Percentiles rank a stretch among this genome's conserved stretches.
Conservation (phyloP, 305 asterid genomes). For the Fraxinus baroniana region DNA sequence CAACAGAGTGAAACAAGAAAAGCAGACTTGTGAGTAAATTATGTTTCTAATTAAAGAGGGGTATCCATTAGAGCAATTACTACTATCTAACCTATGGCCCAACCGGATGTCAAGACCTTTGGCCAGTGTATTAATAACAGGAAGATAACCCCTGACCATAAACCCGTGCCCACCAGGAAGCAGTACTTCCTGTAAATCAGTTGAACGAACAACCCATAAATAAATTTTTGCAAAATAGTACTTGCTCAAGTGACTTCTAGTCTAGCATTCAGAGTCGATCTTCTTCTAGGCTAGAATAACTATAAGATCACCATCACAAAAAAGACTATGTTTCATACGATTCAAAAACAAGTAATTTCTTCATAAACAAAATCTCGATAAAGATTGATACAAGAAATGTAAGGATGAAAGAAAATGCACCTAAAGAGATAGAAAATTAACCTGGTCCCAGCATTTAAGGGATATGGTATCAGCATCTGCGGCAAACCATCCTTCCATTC, state of each 20-base stretch:
- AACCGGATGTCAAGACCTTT: constrained; percentile 90
- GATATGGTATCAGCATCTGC: constrained; percentile 98
- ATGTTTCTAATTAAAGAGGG: neutral
- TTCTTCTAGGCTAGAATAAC: neutral
- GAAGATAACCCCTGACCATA: constrained; percentile 94
- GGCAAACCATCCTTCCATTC: constrained; percentile 99
- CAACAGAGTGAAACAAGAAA: constrained; percentile 4
- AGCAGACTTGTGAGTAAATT: neutral
- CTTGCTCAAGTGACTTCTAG: neutral
- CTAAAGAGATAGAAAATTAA: constrained; percentile 6
- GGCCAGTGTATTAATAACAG: constrained; percentile 89
- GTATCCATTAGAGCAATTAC: neutral
- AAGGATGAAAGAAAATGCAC: neutral
- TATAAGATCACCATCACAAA: neutral
- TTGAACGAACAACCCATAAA: neutral
- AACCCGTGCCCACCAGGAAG: constrained; percentile 97
- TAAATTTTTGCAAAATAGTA: neutral
- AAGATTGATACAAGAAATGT: neutral
- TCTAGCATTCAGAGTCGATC: neutral
- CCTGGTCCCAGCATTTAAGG: constrained; percentile 96
- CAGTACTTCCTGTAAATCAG: constrained; percentile 66
- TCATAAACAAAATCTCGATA: neutral
- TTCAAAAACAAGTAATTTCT: neutral
- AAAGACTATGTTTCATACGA: neutral
- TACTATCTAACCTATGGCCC: constrained; percentile 61